Base-by-base conservation (phyloP, 2,329 filamentous ascomycete species). In the Beauveria brongniartii region DNA sequence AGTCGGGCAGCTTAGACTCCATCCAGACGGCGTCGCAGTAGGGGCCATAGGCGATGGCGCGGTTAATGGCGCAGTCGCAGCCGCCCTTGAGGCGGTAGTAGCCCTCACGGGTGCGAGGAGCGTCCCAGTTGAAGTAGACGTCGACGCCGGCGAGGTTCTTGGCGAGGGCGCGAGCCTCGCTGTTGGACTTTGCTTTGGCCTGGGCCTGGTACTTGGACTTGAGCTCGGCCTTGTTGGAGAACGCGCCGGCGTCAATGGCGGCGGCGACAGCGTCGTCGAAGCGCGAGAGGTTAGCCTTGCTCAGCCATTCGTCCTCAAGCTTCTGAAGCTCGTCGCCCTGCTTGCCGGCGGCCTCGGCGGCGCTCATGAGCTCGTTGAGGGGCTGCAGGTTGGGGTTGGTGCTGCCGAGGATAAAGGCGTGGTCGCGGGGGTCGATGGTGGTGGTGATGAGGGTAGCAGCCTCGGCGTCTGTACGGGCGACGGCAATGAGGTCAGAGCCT, bases 21-120 rank as follows among this genome's bases (percentile, higher is more conserved):
- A 99, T 99, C 94, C 94, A 99, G 76, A 99, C 96, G 73, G 95
- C 86, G 71, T 97, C 93, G 64, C 89, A 89, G 78, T 95, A 96
- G 2, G 94, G 93, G 0, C 91, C 93, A 72, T 95, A 97, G 6
- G 93, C 91, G 62, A 96, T 78, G 40, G 92, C 93, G 53, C 93
- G 86, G 81, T 94, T 95, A 73, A 97, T 80, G 63, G 92, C 92
- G 74, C 90, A 96, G 74, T 92, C 87, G 70, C 90, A 96, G 63
- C 94, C 94, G 63, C 94, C 94, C 75, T 91, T 83, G 73, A 97
- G 88, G 64, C 94, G 83, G 81, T 96, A 97, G 84, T 88, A 99
- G 14, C 94, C 94, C 79, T 99, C 94, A 59, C 94, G 84, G 22
- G 94, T 97, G 64, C 94, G 82, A 24, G 94, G 87, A n/a, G 88